Base-by-base conservation (phyloP, 257 asterid species). In the Lycium ferocissimum region DNA sequence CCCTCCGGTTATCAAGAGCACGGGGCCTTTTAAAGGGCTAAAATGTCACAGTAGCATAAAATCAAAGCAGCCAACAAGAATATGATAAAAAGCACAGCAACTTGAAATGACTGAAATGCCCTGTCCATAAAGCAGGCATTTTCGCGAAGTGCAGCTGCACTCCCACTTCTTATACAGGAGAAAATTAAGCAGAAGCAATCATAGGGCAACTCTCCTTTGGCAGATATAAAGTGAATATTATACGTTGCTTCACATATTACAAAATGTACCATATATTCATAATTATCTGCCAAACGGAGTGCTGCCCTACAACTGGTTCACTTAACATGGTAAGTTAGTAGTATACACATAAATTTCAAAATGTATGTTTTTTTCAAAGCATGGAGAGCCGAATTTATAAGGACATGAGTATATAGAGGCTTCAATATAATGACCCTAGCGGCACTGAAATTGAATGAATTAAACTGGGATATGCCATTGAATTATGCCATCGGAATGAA, bases 141-240 rank as follows among this genome's bases (percentile, higher is more conserved):
- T n/a, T n/a, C n/a, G n/a, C n/a, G n/a, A n/a, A n/a, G n/a, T n/a
- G n/a, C n/a, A n/a, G n/a, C n/a, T n/a, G n/a, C n/a, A n/a, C n/a
- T n/a, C n/a, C n/a, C n/a, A n/a, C n/a, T n/a, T n/a, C n/a, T n/a
- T n/a, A n/a, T n/a, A n/a, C n/a, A n/a, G n/a, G n/a, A n/a, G n/a
- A n/a, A n/a, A 81, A 86, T 72, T 84, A 87, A 87, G 87, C 76
- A 59, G 84, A 87, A 63, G n/a, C 37, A 73, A 84, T 84, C 26
- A 4, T 71, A 84, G 89, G 89, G 78, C 87, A 84, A 87, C 89
- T 87, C 87, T 87, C 87, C 87, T 84, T 87, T 87, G 89, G 86
- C 89, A 51, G 79, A 54, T 15, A 26, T 18, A 0, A 45, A 26
- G 26, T 73, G 10, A 17, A n/a, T 43, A 17, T 8, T 20, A 5